phyloP scores from a whole-genome alignment of 331 rosid species.

The Saraca asoca region DNA sequence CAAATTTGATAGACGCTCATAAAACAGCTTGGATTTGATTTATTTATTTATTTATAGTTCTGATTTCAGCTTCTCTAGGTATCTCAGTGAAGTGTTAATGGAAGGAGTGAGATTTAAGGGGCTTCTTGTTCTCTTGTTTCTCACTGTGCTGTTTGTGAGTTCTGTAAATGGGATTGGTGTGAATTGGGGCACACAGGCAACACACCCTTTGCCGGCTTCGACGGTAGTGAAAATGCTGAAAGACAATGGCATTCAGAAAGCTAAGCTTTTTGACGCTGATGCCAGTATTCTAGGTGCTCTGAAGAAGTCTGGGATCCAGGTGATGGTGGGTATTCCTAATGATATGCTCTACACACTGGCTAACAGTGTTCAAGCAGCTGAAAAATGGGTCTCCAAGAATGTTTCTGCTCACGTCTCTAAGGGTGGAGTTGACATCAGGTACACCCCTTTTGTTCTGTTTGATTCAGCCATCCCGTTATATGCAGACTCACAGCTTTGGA shows the following conservation, averaged over 20 bases:
- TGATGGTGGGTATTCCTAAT: conserved; percentile 94
- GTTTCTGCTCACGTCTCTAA: conserved; percentile 63
- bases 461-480: background rate
- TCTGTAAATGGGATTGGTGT: conserved; percentile 77
- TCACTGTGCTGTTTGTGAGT: conserved; percentile 33
- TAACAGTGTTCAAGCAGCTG: conserved; percentile 62
- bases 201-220: conserved; percentile 70
- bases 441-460: conserved; percentile 5
- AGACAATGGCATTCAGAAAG: conserved; percentile 77
- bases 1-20: conserved; percentile 9
- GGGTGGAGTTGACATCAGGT: conserved; percentile 75
- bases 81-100: conserved; percentile 31
- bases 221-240: conserved; percentile 77
- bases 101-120: conserved; percentile 36
- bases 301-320: conserved; percentile 75
- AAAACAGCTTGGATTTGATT: conserved; percentile 26
- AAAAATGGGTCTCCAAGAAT: conserved; percentile 90
- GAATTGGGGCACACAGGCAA: conserved; percentile 85
- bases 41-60: conserved; percentile 7
- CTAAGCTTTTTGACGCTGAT: conserved; percentile 92
- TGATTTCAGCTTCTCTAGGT: background rate
- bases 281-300: conserved; percentile 55
- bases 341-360: conserved; percentile 69
- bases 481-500: background rate
- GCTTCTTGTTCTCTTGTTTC: conserved; percentile 30